phyloP scores from a whole-genome alignment of 208 protist genomes.

The Herpetomonas samuelpessoai region DNA sequence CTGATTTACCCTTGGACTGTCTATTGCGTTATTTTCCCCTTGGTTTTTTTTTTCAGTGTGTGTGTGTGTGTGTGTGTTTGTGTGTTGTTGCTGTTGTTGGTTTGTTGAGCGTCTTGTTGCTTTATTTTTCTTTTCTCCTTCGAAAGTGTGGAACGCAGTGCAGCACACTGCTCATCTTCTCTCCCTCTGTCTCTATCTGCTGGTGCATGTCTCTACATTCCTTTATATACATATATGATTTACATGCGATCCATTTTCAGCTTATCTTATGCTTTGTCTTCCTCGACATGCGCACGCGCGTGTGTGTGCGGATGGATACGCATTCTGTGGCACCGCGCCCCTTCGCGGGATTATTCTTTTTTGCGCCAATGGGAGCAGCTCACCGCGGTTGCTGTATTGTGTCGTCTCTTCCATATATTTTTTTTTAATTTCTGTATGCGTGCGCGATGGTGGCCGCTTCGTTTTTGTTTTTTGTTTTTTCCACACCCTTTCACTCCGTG shows the following conservation, averaged over 20 bases:
- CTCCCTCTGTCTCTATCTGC: constrained; percentile 6
- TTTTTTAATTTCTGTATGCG: not conserved
- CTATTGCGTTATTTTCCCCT: too few relatives aligned
- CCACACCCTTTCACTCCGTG: too few relatives aligned
- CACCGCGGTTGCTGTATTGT: constrained; percentile 2
- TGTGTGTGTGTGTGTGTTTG: constrained; percentile 15
- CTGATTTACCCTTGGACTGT: too few relatives aligned
- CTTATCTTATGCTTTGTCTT: too few relatives aligned
- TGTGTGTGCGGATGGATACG: too few relatives aligned
- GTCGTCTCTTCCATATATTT: not conserved
- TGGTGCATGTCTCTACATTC: constrained; percentile 10
- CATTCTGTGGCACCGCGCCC: too few relatives aligned
- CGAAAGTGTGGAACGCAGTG: too few relatives aligned
- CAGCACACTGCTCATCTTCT: too few relatives aligned
- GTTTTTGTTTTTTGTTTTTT: constrained; percentile 8
- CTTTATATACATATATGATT: constrained; percentile 20
- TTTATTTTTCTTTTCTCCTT: constrained; percentile 11
- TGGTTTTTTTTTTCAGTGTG: constrained; percentile 12
- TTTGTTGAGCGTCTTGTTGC: constrained; percentile 6
- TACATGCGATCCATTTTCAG: not conserved
- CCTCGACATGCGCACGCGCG: too few relatives aligned
- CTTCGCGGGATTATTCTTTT: too few relatives aligned
- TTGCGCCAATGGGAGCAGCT: too few relatives aligned
- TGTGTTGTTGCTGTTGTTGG: constrained; percentile 4
- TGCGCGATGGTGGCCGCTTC: not conserved